Conservation (phyloP, 257 asterid genomes). For the Nicotiana obtusifolia region DNA sequence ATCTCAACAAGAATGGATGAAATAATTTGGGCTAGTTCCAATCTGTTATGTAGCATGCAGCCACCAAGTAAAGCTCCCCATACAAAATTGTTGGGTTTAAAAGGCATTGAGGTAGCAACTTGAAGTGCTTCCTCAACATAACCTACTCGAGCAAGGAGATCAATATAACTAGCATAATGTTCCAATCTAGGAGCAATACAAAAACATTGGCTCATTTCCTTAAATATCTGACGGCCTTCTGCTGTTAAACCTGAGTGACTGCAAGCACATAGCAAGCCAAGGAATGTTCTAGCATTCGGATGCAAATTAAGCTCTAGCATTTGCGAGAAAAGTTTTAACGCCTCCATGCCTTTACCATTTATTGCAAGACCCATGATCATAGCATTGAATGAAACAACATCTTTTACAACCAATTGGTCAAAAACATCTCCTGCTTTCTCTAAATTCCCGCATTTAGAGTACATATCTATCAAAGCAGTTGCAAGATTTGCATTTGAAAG, state of each 20-base stretch:
- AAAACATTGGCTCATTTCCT: slow-evolving; percentile 26
- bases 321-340: slow-evolving; percentile 37
- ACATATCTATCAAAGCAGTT: slow-evolving; percentile 73
- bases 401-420: slow-evolving; percentile 37
- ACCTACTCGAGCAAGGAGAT: slow-evolving; percentile 64
- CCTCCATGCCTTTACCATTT: slow-evolving; percentile 60
- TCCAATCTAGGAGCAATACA: slow-evolving; percentile 43
- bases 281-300: slow-evolving; percentile 47
- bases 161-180: slow-evolving; percentile 69
- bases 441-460: slow-evolving; percentile 63
- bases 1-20: slow-evolving; percentile 50
- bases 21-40: slow-evolving; percentile 45
- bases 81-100: slow-evolving; percentile 50
- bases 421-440: slow-evolving; percentile 41
- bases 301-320: slow-evolving; percentile 31
- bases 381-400: slow-evolving; percentile 68
- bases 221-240: slow-evolving; percentile 50
- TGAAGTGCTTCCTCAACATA: slow-evolving; percentile 57
- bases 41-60: slow-evolving; percentile 48
- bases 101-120: slow-evolving; percentile 49
- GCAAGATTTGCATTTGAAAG: slow-evolving; percentile 57
- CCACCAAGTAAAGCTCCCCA: slow-evolving; percentile 75
- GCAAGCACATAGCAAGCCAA: slow-evolving; percentile 51
- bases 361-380: slow-evolving; percentile 74
- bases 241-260: slow-evolving; percentile 53